A percentile compares a stretch with the other conserved stretches of the same genome.
phyloP scores from a whole-genome alignment of 495 filamentous ascomycete genomes.

The Apiosordaria backusii region DNA sequence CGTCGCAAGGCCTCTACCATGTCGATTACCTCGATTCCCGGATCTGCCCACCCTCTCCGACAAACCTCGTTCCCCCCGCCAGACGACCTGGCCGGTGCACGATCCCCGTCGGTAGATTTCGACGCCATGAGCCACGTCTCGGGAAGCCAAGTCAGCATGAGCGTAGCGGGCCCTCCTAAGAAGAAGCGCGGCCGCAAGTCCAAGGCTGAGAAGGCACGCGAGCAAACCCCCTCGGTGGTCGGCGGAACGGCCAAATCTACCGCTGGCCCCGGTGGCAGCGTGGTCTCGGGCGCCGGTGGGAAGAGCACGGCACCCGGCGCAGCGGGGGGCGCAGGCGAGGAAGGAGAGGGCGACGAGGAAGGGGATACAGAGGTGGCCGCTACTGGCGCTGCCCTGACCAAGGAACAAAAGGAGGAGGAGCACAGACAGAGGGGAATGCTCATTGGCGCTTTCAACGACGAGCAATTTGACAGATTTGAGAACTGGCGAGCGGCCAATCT shows the following conservation, averaged over 20 bases:
- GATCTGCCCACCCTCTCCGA: slow-evolving; percentile 70
- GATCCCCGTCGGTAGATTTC: slow-evolving; percentile 62
- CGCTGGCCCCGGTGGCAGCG: slow-evolving; percentile 41
- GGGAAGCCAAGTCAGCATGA: slow-evolving; percentile 57
- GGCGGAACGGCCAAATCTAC: slow-evolving; percentile 52
- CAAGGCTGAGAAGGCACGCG: slow-evolving; percentile 55
- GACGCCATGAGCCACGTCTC: slow-evolving; percentile 67
- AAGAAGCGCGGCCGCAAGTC: slow-evolving; percentile 65
- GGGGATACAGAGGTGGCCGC: slow-evolving; percentile 62
- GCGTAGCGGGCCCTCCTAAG: slow-evolving; percentile 36
- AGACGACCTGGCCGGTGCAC: slow-evolving; percentile 46
- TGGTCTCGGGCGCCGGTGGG: slow-evolving; percentile 33
- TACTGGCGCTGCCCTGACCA: slow-evolving; percentile 58
- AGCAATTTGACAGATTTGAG: slow-evolving; percentile 71
- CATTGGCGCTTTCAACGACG: slow-evolving; percentile 60
- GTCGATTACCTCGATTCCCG: slow-evolving; percentile 41
- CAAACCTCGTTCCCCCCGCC: slow-evolving; percentile 83
- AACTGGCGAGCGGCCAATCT: slow-evolving; percentile 69
- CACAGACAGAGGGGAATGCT: slow-evolving; percentile 58
- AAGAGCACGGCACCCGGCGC: slow-evolving; percentile 30
- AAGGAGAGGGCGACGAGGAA: slow-evolving; percentile 63
- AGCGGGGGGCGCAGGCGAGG: slow-evolving; percentile 33
- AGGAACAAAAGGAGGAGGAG: slow-evolving; percentile 68
- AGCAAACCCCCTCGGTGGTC: slow-evolving; percentile 45
- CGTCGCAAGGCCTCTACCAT: slow-evolving; percentile 62